phyloP scores from a whole-genome alignment of 2,329 filamentous ascomycete genomes.

The Colletotrichum euphorbiae region DNA sequence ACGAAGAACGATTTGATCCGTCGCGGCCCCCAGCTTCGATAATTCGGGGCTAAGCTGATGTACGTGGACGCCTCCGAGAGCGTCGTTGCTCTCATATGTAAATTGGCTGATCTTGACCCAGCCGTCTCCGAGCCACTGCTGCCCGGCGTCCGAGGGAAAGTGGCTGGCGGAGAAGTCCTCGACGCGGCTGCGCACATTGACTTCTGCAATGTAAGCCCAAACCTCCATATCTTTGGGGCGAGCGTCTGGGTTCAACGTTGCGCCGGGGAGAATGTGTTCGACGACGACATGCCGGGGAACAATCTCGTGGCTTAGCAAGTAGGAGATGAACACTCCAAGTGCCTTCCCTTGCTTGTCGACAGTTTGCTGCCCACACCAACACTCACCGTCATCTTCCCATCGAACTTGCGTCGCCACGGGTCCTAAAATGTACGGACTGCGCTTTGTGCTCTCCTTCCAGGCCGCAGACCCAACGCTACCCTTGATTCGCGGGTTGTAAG shows the following conservation, averaged over 20 bases:
- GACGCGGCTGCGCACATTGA: constrained; percentile 53
- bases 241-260: constrained; percentile 70
- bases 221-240: constrained; percentile 78
- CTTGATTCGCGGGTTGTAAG: constrained; percentile 56
- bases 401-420: constrained; percentile 69
- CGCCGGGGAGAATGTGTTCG: constrained; percentile 75
- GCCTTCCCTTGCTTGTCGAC: constrained; percentile 55
- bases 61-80: constrained; percentile 61
- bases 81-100: constrained; percentile 59
- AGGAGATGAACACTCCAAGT: constrained; percentile 72
- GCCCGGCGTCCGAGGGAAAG: constrained; percentile 49
- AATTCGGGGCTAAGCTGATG: constrained; percentile 66
- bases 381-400: constrained; percentile 87
- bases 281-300: constrained; percentile 77
- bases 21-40: constrained; percentile 57
- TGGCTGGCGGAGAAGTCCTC: constrained; percentile 57
- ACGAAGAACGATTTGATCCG: constrained; percentile 65
- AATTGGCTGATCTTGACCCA: constrained; percentile 71
- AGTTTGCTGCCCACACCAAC: constrained; percentile 78
- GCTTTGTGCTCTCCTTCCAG: constrained; percentile 32
- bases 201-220: constrained; percentile 70
- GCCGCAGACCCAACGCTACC: constrained; percentile 35
- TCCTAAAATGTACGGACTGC: constrained; percentile 43
- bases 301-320: constrained; percentile 69
- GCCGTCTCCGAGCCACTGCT: constrained; percentile 45